Base-by-base conservation (phyloP, 345 rosid species). In the Arabis hirsuta region DNA sequence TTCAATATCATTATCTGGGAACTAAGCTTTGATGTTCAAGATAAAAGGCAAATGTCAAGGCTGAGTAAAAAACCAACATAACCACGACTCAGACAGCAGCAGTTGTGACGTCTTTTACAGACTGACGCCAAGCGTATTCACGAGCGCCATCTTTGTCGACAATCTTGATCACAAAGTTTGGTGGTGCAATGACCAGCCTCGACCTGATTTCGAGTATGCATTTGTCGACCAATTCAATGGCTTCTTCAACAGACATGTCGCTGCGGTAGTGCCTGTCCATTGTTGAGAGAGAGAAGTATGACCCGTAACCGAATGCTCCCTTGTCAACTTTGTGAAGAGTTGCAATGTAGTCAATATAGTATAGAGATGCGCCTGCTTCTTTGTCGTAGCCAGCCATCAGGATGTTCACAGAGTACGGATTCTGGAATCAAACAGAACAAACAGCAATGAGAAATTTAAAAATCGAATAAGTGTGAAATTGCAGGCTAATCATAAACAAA, bases 261-360 rank as follows among this genome's bases (percentile, higher is more conserved):
- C 92, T 87, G 65, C 82, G 98, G 86, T 77, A 95, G 79, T 86
- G 96, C 51, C 97, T 87, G 85, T 95, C 99, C 99, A 95, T 90
- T 85, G 88, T 87, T 31, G 99, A 72, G 14, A 95, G 94, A 22
- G 88, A 79, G 72, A 95, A 95, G 71, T 87, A 95, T 31, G 99
- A 90, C 0, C 98, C 99, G 3, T 95, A 95, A 8, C 99, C 99
- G 24, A 95, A 95, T 22, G 99, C 92, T 22, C 91, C 99, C 88
- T 86, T 95, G 2, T 95, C 99, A 41, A 91, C 90, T 83, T 94
- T 94, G 90, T 94, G 96, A 62, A 91, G 90, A 36, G 93, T 88
- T 46, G 98, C 95, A 62, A 95, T 95, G 82, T 95, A 95, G 82
- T 95, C 97, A 0, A 95, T 85, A 81, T 91, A 95, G 86, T 90